Conservation (phyloP, 2,329 filamentous ascomycete genomes). For the Neocatenulostroma microsporum region DNA sequence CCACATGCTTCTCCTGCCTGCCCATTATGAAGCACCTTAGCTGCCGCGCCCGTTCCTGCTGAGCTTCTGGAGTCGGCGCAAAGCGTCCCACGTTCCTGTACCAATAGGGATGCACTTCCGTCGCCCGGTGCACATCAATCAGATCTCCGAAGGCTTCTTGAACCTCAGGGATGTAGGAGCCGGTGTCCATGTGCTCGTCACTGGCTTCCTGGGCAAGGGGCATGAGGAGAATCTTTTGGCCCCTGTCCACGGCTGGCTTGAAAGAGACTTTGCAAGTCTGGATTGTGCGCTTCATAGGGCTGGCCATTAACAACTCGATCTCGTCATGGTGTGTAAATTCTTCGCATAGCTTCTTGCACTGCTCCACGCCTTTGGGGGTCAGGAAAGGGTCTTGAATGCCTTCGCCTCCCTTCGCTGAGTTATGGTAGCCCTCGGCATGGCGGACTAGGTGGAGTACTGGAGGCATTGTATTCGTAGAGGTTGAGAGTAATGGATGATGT, state of each 20-base stretch:
- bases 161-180: conserved; percentile 6
- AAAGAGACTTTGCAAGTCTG: conserved; percentile 17
- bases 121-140: conserved; percentile 48
- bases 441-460: conserved; percentile 19
- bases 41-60: conserved; percentile 10
- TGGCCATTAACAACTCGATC: conserved; percentile 18
- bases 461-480: no score
- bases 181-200: conserved; percentile 17
- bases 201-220: conserved; percentile 16
- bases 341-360: conserved; percentile 9
- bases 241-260: conserved; percentile 31
- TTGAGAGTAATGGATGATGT: no score
- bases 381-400: conserved; percentile 36
- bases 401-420: conserved; percentile 62
- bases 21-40: conserved; percentile 10
- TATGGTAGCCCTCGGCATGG: conserved; percentile 33
- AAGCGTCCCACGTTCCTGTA: conserved; percentile 12
- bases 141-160: conserved; percentile 11
- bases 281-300: conserved; percentile 18
- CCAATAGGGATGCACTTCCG: conserved; percentile 40
- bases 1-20: conserved; percentile 16
- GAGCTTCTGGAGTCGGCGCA: conserved; percentile 2
- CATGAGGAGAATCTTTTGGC: conserved; percentile 12
- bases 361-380: conserved; percentile 14
- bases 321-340: conserved; percentile 15